Base-by-base conservation (phyloP, 2,329 filamentous ascomycete genomes). In the Aphanocladium album region DNA sequence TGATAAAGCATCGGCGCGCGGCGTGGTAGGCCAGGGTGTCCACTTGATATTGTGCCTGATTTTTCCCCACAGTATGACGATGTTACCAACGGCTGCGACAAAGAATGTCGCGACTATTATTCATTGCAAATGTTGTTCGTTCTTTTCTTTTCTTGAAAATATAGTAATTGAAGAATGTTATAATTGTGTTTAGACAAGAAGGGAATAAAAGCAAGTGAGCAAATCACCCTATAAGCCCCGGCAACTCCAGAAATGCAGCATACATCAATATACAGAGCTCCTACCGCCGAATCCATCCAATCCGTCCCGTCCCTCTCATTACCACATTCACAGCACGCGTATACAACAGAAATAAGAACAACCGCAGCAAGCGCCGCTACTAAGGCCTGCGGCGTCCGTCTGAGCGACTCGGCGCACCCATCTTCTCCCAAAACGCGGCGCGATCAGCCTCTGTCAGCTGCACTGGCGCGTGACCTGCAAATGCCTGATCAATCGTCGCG, bases 131-230 rank as follows among this genome's bases (percentile, higher is more conserved):
- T 30, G 9, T 5, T 30, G 5, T 30, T 27, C 14, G 9, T 43
- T 19, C 23, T 49, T 5, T 5, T 30, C 9, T 50, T 16, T 41
- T n/a, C 7, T 25, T 35, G 12, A 77, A 74, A 69, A 78, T 80
- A 73, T 49, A 27, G 46, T 49, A 12, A 14, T 12, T 12, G 35
- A 9, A 77, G 73, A 69, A 78, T 80, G 73, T 51, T 17, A 9
- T 35, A 49, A 37, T 35, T 59, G 47, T 52, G 45, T 45, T 45
- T 21, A 2, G 35, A 52, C 47, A 52, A 45, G n/a, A 60, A 41
- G 27, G 17, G 30, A 39, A 54, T 23, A 59, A 46, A n/a, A 58
- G 21, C 25, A 52, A 53, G 47, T 46, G 27, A 46, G 57, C 30
- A 59, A 59, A 39, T 59, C 25, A 52, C 17, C 33, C 19, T 27